Conservation (phyloP, 345 rosid species). For the Salix dunnii region DNA sequence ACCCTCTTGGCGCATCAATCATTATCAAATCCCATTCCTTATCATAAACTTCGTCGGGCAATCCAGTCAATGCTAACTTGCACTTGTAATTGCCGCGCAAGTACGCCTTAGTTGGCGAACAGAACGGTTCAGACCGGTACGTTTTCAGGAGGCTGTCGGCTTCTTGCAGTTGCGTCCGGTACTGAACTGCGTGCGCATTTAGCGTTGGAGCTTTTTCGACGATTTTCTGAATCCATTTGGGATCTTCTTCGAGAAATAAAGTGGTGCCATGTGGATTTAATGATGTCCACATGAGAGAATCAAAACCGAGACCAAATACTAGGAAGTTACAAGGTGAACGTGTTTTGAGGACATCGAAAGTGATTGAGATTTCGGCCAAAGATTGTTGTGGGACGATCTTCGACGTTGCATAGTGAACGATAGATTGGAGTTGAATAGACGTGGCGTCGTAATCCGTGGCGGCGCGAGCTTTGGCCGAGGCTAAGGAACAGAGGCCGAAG, state of each 20-base stretch:
- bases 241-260: constrained; percentile 71
- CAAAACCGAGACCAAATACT: constrained; percentile 68
- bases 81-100: constrained; percentile 56
- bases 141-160: constrained; percentile 40
- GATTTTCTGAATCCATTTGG: constrained; percentile 52
- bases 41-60: constrained; percentile 78
- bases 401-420: constrained; percentile 59
- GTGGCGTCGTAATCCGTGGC: constrained; percentile 21
- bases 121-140: constrained; percentile 40
- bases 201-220: constrained; percentile 44
- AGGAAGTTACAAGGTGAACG: constrained; percentile 54
- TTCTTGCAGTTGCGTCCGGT: constrained; percentile 59
- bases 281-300: constrained; percentile 75
- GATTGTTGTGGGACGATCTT: constrained; percentile 40
- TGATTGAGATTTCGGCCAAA: constrained; percentile 31
- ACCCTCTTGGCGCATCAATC: constrained; percentile 83
- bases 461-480: constrained; percentile 15
- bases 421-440: constrained; percentile 44
- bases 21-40: constrained; percentile 83
- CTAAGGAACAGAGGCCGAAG: constrained; percentile 35
- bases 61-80: constrained; percentile 52
- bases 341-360: constrained; percentile 39
- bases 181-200: constrained; percentile 57
- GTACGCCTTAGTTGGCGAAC: constrained; percentile 49
- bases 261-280: constrained; percentile 70